Conservation (phyloP, 2,329 filamentous ascomycete genomes). For the Colletotrichum sp. region DNA sequence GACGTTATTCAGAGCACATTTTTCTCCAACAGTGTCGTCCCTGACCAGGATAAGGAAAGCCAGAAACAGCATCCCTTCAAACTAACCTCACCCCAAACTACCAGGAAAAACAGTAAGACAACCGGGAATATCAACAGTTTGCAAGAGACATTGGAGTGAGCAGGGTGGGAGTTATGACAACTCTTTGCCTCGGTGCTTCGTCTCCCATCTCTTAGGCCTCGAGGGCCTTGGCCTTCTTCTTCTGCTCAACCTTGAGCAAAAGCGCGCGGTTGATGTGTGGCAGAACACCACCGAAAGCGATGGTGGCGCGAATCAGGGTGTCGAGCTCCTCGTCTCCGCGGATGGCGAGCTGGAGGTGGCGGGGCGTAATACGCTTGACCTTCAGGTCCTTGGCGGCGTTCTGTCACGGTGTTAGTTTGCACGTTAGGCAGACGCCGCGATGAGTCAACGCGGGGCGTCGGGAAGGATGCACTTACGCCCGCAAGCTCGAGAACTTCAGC, state of each 20-base stretch:
- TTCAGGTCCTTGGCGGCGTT: conserved; percentile 99
- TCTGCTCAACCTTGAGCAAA: conserved; percentile 94
- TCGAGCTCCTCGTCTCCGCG: conserved; percentile 98
- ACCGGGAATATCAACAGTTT: conserved; percentile 8
- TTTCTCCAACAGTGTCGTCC: conserved; percentile 2
- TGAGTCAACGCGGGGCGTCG: conserved; percentile 2
- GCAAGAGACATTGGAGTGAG: background rate
- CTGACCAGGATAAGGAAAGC: conserved; percentile 10
- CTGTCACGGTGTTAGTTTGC: conserved; percentile 38
- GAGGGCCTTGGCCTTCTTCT: conserved; percentile 78
- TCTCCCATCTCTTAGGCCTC: conserved; percentile 16
- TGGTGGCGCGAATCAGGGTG: conserved; percentile 95
- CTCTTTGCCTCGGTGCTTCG: background rate
- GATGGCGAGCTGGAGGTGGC: conserved; percentile 96
- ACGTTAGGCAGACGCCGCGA: conserved; percentile 2
- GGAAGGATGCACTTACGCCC: conserved; percentile 64
- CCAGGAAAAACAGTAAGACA: conserved; percentile 5
- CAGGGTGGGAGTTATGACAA: conserved; percentile 24
- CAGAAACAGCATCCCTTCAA: conserved; percentile 4
- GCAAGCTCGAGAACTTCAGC: conserved; percentile 97
- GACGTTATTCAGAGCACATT: background rate
- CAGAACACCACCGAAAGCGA: conserved; percentile 96
- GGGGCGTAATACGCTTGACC: conserved; percentile 99
- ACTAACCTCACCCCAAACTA: conserved; percentile 8
- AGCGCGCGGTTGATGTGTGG: conserved; percentile 98